Percentiles rank a stretch among this genome's conserved stretches.
Conservation (phyloP, 345 rosid species). For the Hirschfeldia incana region DNA sequence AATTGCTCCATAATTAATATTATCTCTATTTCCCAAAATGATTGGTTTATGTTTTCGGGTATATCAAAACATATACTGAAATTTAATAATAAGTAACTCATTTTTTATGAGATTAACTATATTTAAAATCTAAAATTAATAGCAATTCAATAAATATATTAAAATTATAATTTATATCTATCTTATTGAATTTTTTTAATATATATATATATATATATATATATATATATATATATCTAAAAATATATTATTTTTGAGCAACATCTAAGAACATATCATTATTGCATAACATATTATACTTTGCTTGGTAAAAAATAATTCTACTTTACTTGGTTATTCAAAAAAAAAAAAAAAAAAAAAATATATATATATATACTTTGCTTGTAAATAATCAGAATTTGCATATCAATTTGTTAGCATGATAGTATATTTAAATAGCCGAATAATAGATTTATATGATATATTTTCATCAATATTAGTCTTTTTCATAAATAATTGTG, state of each 20-base stretch:
- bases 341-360: too few relatives aligned
- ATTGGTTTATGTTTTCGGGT: not conserved
- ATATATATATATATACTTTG: too few relatives aligned
- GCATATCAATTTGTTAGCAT: not conserved
- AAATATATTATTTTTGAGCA: too few relatives aligned
- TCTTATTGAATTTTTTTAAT: not conserved
- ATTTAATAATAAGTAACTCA: not conserved
- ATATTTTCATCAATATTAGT: too few relatives aligned
- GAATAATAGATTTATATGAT: not conserved
- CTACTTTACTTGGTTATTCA: too few relatives aligned
- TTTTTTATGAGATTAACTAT: not conserved
- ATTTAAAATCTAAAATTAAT: too few relatives aligned
- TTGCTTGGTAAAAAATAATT: too few relatives aligned
- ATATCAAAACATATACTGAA: not conserved
- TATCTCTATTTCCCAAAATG: not conserved
- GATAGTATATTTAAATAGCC: not conserved
- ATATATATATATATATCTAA: too few relatives aligned
- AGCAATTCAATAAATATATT: not conserved
- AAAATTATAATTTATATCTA: not conserved
- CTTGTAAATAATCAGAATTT: not conserved
- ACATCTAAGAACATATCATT: too few relatives aligned
- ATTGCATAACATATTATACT: too few relatives aligned
- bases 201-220: too few relatives aligned
- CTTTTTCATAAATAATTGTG: not conserved
- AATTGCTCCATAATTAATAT: constrained; percentile 21